Evolutionary conservation across 2,329 filamentous ascomycete species (phyloP).

Genomic region (Sclerotinia minor): DNA sequence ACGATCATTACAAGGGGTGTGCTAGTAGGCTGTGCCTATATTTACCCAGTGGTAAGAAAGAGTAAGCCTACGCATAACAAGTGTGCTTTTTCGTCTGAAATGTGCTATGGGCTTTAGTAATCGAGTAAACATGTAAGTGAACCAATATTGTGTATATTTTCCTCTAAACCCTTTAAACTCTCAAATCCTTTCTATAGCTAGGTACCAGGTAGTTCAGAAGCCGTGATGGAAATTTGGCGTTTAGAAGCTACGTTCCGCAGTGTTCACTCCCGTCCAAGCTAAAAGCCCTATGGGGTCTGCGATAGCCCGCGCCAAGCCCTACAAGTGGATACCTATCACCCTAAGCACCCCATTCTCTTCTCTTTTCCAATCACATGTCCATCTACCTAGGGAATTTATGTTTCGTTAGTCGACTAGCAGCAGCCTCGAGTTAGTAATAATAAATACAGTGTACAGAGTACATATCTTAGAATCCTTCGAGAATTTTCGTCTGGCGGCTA

Average conservation of each 20-base stretch:
- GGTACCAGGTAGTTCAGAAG: background rate
- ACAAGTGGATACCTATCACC: background rate
- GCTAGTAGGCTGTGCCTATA: background rate
- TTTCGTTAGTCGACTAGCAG: background rate
- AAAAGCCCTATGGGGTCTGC: no score
- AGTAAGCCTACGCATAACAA: no score
- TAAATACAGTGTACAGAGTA: no score
- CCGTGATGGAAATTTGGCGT: background rate
- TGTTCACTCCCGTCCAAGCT: background rate
- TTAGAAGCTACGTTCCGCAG: background rate
- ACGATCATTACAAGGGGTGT: background rate
- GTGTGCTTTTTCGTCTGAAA: no score
- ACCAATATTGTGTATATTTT: background rate
- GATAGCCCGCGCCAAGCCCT: constrained; percentile 7
- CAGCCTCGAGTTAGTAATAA: background rate
- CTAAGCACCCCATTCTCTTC: background rate
- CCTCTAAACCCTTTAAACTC: background rate
- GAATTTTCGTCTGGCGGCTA: background rate
- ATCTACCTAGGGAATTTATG: background rate
- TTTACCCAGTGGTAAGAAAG: background rate
- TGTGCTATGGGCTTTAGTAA: no score
- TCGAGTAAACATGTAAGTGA: no score
- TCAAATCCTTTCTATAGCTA: background rate
- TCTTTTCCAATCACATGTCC: background rate
- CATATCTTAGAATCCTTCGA: background rate